phyloP scores from a whole-genome alignment of 352 stramenopile species.

The Phytophthora pinifolia region DNA sequence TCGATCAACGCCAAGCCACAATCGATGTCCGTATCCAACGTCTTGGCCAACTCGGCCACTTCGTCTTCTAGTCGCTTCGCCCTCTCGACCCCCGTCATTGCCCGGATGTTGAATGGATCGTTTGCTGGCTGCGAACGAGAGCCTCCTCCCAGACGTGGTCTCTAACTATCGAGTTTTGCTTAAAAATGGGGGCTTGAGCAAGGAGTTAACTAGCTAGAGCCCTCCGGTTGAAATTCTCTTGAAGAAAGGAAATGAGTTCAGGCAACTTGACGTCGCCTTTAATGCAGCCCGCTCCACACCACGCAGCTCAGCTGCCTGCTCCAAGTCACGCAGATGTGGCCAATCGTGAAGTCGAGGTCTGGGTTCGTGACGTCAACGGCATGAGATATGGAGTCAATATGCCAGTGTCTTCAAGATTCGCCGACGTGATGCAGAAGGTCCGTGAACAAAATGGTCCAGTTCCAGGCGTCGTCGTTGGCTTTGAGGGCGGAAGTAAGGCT shows the following conservation, averaged over 20 bases:
- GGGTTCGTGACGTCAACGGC: constrained; percentile 1
- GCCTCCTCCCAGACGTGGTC: too few species aligned
- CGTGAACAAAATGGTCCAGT: neutral
- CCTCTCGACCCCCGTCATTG: neutral
- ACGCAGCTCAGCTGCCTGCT: too few species aligned
- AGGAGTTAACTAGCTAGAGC: too few species aligned
- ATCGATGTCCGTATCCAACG: constrained; percentile 9
- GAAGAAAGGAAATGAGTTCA: too few species aligned
- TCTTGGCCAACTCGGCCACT: neutral
- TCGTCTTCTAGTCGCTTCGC: constrained; percentile 2
- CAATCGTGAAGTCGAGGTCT: constrained; percentile 1
- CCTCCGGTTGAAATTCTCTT: too few species aligned
- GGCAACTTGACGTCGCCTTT: too few species aligned
- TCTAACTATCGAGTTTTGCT: too few species aligned
- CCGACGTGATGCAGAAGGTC: neutral
- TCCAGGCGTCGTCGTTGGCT: neutral
- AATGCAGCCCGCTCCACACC: too few species aligned
- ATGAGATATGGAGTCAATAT: neutral
- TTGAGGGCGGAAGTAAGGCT: neutral
- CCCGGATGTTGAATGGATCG: too few species aligned
- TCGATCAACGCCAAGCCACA: constrained; percentile 9
- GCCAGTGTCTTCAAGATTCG: neutral
- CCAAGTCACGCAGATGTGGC: neutral
- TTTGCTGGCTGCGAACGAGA: too few species aligned
- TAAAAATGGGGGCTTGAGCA: too few species aligned